Evolutionary conservation across 2,329 filamentous ascomycete species (phyloP).

Genomic region (Lecanicillium sp.): DNA sequence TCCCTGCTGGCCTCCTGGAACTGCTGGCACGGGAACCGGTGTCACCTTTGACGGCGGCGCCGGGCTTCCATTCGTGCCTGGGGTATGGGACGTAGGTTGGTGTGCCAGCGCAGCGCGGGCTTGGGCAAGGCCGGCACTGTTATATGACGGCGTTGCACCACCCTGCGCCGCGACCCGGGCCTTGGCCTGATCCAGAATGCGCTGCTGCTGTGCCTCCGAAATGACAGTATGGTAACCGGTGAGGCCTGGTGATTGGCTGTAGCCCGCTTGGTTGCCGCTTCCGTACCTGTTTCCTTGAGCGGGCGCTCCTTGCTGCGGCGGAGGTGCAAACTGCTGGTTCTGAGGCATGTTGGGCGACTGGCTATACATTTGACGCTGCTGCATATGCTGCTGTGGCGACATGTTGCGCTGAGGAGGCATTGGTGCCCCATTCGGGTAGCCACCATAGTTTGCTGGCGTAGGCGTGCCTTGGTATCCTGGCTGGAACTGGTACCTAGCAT

Average conservation of each 20-base stretch:
- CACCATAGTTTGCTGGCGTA: constrained; percentile 25
- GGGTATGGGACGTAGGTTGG: constrained; percentile 29
- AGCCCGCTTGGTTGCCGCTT: constrained; percentile 2
- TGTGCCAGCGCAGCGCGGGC: constrained; percentile 27
- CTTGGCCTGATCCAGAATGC: constrained; percentile 42
- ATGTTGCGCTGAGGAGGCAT: constrained; percentile 32
- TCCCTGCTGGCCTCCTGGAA: constrained; percentile 20
- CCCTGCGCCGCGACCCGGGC: constrained; percentile 38
- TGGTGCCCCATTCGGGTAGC: constrained; percentile 35
- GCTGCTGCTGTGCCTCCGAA: constrained; percentile 40
- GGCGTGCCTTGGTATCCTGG: constrained; percentile 25
- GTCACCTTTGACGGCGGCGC: constrained; percentile 32
- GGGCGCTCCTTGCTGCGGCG: constrained; percentile 14
- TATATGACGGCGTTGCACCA: constrained; percentile 29
- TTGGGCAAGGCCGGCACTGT: constrained; percentile 28
- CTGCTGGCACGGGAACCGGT: constrained; percentile 33
- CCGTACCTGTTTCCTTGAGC: constrained; percentile 4
- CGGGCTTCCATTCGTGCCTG: constrained; percentile 25
- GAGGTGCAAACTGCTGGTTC: constrained; percentile 23
- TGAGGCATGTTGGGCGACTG: constrained; percentile 30
- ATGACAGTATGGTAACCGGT: constrained; percentile 42
- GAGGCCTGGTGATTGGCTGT: constrained; percentile 26
- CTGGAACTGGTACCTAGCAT: constrained; percentile 32
- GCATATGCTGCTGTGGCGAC: constrained; percentile 31
- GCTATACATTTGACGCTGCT: constrained; percentile 27